Evolutionary conservation across 495 filamentous ascomycete genomes (phyloP).

Genomic region (Neurospora pannonica): DNA sequence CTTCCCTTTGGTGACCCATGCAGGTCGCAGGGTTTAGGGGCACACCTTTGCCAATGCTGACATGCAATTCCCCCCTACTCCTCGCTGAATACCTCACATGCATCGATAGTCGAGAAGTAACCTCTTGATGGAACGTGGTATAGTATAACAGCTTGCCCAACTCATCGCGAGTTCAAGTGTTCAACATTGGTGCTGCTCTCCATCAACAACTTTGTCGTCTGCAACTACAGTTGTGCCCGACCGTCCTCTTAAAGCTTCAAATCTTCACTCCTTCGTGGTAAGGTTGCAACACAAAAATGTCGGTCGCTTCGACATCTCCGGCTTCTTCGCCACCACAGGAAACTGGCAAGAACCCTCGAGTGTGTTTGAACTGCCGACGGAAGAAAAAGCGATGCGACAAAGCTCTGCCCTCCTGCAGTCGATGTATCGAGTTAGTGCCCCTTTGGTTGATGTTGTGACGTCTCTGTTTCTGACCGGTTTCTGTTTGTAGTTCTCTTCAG

Average conservation of each 20-base stretch:
- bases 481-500: conserved; percentile 10
- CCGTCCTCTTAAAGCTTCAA: neutral
- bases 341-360: conserved; percentile 13
- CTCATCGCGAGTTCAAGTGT: neutral
- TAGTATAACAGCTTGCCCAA: neutral
- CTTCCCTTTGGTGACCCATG: neutral
- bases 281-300: conserved; percentile 12
- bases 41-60: neutral
- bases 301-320: conserved; percentile 13
- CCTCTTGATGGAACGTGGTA: neutral
- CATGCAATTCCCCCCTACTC: neutral
- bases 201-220: neutral
- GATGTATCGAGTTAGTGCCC: conserved; percentile 17
- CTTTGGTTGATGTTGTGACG: neutral
- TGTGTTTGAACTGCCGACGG: conserved; percentile 19
- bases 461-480: conserved; percentile 1
- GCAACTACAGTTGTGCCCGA: neutral
- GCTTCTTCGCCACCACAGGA: conserved; percentile 9
- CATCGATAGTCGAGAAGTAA: neutral
- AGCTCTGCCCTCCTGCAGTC: conserved; percentile 14
- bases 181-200: neutral
- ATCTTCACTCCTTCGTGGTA: neutral
- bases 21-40: neutral
- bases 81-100: neutral
- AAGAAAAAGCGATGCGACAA: conserved; percentile 24